Evolutionary conservation across 176 grass and related monocot genomes (phyloP), one percentile per base, ranked within the genome.

Genomic region (Areca catechu): DNA sequence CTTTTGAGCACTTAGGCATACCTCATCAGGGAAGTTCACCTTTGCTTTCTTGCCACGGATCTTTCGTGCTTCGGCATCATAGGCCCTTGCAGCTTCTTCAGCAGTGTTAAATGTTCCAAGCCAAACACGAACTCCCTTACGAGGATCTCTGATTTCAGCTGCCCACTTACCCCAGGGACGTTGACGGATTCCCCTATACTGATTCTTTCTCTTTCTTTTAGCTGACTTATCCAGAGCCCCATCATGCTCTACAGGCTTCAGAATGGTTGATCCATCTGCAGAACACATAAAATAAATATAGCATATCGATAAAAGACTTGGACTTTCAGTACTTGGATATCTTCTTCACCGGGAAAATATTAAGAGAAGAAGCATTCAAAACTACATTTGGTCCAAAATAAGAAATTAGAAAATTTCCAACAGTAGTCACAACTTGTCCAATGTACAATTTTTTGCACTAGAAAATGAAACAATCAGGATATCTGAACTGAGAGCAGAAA

Each of bases 141-240:
- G 24, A 71, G 85, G 85, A 47, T 89, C 85, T 19, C 85, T 74
- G 61, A 89, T 89, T 74, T 89, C 85, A 80, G 85, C 85, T 48
- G 85, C 85, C 85, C 85, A 89, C 77, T 89, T 89, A 1, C 85
- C 85, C 85, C 85, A 89, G 5, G 85, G 85, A 18, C 85, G 85
- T 19, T 68, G 65, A 56, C 65, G 65, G 27, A 68, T 68, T 55
- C 65, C 65, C 28, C 65, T 68, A 20, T 47, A 68, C 19, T 54
- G 65, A 51, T 55, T 68, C 52, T 68, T 68, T 56, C 65, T 68
- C 65, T 68, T 68, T 25, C 65, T 54, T 43, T 68, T 68, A 54
- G 22, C 48, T 50, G 62, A 65, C 22, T 15, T 74, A 25, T 48
- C 16, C 66, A 69, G 34, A 61, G 73, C n/a, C 51, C 61, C 66